Percentiles rank a stretch among this genome's conserved stretches.
phyloP scores from a whole-genome alignment of 192 early-diverging fungal genomes.

The Podila minutissima region DNA sequence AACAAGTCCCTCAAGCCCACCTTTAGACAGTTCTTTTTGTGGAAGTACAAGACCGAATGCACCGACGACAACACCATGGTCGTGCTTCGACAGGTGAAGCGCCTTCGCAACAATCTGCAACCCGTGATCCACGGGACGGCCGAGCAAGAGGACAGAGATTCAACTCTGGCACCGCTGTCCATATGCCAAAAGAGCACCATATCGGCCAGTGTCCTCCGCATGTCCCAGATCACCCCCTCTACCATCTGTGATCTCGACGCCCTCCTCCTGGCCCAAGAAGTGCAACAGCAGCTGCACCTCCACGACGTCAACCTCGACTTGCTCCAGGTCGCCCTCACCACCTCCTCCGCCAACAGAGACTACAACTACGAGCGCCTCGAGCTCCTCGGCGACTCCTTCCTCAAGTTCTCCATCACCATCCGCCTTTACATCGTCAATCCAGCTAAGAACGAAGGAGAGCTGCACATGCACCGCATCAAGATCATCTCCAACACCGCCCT shows the following conservation, averaged over 20 bases:
- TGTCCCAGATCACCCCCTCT: constrained; percentile 65
- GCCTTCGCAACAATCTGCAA: constrained; percentile 55
- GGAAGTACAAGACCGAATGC: constrained; percentile 16
- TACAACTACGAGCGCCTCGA: constrained; percentile 90
- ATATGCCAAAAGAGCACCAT: constrained; percentile 47
- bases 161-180: constrained; percentile 33
- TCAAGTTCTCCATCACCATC: constrained; percentile 80
- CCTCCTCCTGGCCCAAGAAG: constrained; percentile 58
- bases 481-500: constrained; percentile 84
- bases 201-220: constrained; percentile 54
- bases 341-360: constrained; percentile 71
- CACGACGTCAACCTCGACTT: constrained; percentile 40
- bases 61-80: constrained; percentile 45
- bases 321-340: constrained; percentile 76
- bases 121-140: constrained; percentile 15
- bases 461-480: constrained; percentile 74
- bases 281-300: constrained; percentile 19
- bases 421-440: constrained; percentile 83
- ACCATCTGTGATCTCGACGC: constrained; percentile 69
- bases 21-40: constrained; percentile 57
- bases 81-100: constrained; percentile 38
- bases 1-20: background rate
- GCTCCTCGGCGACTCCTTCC: constrained; percentile 88
- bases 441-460: constrained; percentile 77
- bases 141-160: constrained; percentile 14